phyloP scores from a whole-genome alignment of 2,329 filamentous ascomycete species.

The Claviceps fusiformis region DNA sequence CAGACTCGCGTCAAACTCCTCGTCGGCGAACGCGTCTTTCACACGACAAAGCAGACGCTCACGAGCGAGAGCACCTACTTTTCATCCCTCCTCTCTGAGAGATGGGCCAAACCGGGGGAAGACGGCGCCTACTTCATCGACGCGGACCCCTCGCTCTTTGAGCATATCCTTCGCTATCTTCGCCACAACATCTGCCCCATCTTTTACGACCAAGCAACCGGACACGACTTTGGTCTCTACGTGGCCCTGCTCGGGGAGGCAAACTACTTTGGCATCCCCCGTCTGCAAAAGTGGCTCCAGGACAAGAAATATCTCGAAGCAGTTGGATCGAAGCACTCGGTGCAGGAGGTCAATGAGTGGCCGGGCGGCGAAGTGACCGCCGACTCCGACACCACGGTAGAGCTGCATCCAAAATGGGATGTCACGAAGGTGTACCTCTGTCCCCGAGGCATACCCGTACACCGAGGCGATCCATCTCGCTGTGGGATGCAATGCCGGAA shows the following conservation, averaged over 20 bases:
- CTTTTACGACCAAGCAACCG: slow-evolving; percentile 13
- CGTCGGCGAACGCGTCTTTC: neutral
- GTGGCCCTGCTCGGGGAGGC: neutral
- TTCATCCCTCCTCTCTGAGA: neutral
- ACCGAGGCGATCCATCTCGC: neutral
- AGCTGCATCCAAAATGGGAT: neutral
- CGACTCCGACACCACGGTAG: neutral
- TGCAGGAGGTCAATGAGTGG: neutral
- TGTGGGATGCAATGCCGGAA: neutral
- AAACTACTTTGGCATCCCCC: neutral
- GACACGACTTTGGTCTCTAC: neutral
- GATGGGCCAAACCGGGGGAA: neutral
- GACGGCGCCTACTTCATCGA: slow-evolving; percentile 23
- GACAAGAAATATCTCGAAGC: neutral
- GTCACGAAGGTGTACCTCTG: neutral
- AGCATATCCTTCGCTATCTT: slow-evolving; percentile 21
- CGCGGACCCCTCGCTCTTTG: slow-evolving; percentile 22
- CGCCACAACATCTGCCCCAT: slow-evolving; percentile 20
- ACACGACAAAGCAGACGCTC: neutral
- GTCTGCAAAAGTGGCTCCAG: neutral
- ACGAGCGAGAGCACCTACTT: neutral
- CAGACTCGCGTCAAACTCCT: neutral
- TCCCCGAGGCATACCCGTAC: no score
- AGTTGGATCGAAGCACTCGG: neutral
- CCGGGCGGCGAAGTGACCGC: neutral